A percentile compares a stretch with the other conserved stretches of the same genome.
Evolutionary conservation across 1,284 basidiomycete species (phyloP).

Genomic region (Thelephora terrestris): DNA sequence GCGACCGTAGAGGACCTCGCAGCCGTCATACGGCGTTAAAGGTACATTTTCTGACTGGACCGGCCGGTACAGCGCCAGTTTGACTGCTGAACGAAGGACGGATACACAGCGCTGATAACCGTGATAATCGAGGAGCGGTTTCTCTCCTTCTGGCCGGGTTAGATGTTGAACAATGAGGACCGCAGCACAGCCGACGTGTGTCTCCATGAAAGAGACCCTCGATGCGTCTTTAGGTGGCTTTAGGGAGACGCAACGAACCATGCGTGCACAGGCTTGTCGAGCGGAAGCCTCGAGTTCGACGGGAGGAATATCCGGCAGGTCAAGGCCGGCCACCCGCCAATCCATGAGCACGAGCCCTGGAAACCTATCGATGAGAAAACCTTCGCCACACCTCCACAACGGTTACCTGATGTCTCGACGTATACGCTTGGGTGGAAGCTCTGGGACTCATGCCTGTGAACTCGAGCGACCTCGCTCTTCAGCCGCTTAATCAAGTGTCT

Average conservation of each 20-base stretch:
- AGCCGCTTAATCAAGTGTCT: background rate
- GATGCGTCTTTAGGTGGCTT: slow-evolving; percentile 9
- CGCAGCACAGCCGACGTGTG: slow-evolving; percentile 22
- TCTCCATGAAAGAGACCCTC: slow-evolving; percentile 23
- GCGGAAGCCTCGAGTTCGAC: slow-evolving; percentile 11
- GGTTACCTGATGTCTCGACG: background rate
- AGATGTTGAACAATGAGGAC: slow-evolving; percentile 20
- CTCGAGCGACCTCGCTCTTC: background rate
- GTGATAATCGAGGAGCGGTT: slow-evolving; percentile 8
- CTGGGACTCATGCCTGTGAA: background rate
- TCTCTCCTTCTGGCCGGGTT: slow-evolving; percentile 9
- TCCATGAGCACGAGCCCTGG: slow-evolving; percentile 20
- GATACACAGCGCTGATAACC: slow-evolving; percentile 13
- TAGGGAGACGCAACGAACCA: background rate
- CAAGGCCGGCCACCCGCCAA: slow-evolving; percentile 12
- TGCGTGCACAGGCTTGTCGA: background rate
- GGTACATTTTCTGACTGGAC: slow-evolving; percentile 2
- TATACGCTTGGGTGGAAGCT: background rate
- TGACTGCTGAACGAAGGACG: slow-evolving; percentile 15
- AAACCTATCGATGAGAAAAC: background rate
- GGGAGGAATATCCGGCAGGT: slow-evolving; percentile 7
- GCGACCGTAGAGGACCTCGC: slow-evolving; percentile 47
- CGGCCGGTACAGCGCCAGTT: slow-evolving; percentile 11
- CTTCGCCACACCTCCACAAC: background rate
- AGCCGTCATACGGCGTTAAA: slow-evolving; percentile 26